These are phyloP conservation scores for Epichloe elymi DNA, from an alignment of 2,329 filamentous ascomycete species.

Conservation along the genomic window DNA sequence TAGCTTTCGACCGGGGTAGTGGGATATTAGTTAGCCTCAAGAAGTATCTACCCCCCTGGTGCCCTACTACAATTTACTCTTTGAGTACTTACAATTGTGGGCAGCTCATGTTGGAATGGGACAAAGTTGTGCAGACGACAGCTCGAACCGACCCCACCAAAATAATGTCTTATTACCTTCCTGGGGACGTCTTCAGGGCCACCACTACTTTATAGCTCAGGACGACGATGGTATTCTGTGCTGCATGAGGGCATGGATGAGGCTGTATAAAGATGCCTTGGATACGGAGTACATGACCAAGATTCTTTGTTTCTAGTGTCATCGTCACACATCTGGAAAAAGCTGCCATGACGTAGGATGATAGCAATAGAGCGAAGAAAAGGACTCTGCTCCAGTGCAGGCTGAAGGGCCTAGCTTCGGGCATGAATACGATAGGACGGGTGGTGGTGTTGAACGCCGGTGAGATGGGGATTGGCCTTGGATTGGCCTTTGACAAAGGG, in stretches of 20 bases:
- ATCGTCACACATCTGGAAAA: neutral
- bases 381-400: too few species aligned
- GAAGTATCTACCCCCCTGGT: too few species aligned
- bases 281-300: neutral
- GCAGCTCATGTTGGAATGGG: neutral
- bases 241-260: neutral
- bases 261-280: neutral
- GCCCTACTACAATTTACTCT: too few species aligned
- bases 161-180: constrained; percentile 3
- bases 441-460: neutral
- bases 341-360: neutral
- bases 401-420: too few species aligned
- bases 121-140: neutral
- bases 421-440: neutral
- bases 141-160: neutral
- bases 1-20: constrained; percentile 1
- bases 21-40: neutral
- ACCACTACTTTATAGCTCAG: neutral
- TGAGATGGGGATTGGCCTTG: neutral
- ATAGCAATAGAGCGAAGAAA: too few species aligned
- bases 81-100: too few species aligned
- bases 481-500: neutral
- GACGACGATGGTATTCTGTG: neutral
- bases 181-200: neutral
- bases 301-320: neutral